Percentiles rank a stretch among this genome's conserved stretches.
Evolutionary conservation across 345 rosid genomes (phyloP).

Genomic region (Passiflora organensis): DNA sequence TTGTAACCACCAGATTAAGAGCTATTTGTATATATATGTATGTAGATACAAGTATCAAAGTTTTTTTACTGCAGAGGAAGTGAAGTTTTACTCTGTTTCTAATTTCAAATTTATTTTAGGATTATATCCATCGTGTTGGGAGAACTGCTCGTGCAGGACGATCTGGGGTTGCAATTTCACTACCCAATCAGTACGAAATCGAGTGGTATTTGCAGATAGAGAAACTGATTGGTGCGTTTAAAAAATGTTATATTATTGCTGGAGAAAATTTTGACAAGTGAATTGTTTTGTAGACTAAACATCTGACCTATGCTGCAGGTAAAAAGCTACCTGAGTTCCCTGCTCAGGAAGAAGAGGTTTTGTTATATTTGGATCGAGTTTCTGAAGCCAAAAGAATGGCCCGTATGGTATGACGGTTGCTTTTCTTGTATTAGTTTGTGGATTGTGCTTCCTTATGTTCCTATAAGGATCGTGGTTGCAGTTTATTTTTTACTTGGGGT

Average conservation of each 20-base stretch:
- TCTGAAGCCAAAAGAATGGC: slow-evolving; percentile 52
- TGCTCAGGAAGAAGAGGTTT: slow-evolving; percentile 71
- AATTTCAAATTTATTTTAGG: too few species aligned
- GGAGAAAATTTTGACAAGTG: not conserved
- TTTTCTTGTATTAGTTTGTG: not conserved
- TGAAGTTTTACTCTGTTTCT: too few species aligned
- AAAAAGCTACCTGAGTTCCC: slow-evolving; percentile 67
- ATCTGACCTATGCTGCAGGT: slow-evolving; percentile 37
- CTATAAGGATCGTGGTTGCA: too few species aligned
- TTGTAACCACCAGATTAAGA: too few species aligned
- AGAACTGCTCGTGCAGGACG: slow-evolving; percentile 98
- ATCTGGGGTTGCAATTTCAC: slow-evolving; percentile 86
- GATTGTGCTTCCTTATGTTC: too few species aligned
- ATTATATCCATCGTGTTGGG: slow-evolving; percentile 85
- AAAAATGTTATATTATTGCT: not conserved
- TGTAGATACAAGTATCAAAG: too few species aligned
- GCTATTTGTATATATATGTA: too few species aligned
- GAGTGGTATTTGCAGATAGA: slow-evolving; percentile 93
- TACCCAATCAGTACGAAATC: slow-evolving; percentile 81
- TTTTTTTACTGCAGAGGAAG: too few species aligned
- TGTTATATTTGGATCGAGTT: slow-evolving; percentile 58
- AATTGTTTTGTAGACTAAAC: not conserved
- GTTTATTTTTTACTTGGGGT: too few species aligned
- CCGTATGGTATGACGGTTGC: not conserved
- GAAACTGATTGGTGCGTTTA: slow-evolving; percentile 44